Percentiles rank a stretch among this genome's conserved stretches.
Evolutionary conservation across 306 rosid genomes (phyloP).

Genomic region (Cucurbita pepo): DNA sequence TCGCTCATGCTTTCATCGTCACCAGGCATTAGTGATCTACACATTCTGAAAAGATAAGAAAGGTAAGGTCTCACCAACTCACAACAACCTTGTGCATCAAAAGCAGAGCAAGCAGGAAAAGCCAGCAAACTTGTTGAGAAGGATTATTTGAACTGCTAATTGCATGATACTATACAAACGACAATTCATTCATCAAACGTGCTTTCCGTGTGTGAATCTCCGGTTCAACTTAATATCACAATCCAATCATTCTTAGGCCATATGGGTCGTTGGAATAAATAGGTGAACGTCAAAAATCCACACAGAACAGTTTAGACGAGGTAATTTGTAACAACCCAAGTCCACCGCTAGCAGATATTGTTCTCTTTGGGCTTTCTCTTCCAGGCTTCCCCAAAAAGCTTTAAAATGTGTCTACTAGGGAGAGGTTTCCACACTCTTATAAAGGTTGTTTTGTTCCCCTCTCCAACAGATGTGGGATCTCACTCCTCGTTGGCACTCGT

Average conservation of each 20-base stretch:
- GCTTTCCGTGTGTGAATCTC: background rate
- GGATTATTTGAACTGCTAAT: background rate
- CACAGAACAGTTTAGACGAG: background rate
- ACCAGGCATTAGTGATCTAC: slow-evolving; percentile 92
- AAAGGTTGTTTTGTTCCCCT: too few relatives aligned
- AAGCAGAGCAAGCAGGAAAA: slow-evolving; percentile 4
- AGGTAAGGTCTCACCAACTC: background rate
- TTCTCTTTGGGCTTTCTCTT: too few relatives aligned
- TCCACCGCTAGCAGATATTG: too few relatives aligned
- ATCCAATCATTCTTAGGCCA: background rate
- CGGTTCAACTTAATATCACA: background rate
- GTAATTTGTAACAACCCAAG: background rate
- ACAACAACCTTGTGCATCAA: background rate
- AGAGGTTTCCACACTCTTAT: too few relatives aligned
- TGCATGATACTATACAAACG: background rate
- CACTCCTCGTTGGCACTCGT: too few relatives aligned
- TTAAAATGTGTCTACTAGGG: too few relatives aligned
- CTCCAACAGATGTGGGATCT: too few relatives aligned
- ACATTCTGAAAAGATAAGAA: slow-evolving; percentile 52
- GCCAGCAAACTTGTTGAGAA: background rate
- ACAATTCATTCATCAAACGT: background rate
- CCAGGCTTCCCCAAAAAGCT: too few relatives aligned
- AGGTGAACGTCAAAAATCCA: background rate
- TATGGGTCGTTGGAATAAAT: background rate
- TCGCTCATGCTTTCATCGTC: slow-evolving; percentile 85